These are phyloP conservation scores for Stenogyne calaminthoides DNA, from an alignment of 305 asterid species.

Conservation along the genomic window DNA sequence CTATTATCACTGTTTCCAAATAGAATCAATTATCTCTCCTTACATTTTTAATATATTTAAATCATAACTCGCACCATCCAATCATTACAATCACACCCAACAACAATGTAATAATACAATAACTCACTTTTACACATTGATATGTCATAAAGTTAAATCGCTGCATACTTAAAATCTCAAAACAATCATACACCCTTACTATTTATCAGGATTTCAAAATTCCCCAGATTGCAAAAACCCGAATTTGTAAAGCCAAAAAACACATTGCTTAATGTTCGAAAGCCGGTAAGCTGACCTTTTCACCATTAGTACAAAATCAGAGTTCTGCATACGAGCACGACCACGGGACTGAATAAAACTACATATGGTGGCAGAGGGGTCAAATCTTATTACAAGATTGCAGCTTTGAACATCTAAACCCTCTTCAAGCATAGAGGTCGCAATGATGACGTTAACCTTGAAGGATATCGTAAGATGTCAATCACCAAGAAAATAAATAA, in stretches of 20 bases:
- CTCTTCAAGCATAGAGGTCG: slow-evolving; percentile 93
- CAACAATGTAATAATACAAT: too few species aligned
- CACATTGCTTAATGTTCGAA: slow-evolving; percentile 55
- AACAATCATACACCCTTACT: too few species aligned
- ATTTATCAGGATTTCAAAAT: too few species aligned
- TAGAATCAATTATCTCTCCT: too few species aligned
- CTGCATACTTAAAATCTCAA: too few species aligned
- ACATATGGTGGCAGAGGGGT: slow-evolving; percentile 73
- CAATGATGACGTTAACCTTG: slow-evolving; percentile 78
- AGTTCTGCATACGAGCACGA: slow-evolving; percentile 88
- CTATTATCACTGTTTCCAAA: too few species aligned
- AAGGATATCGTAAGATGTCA: slow-evolving; percentile 30
- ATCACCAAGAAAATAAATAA: slow-evolving; percentile 8
- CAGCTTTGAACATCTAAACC: slow-evolving; percentile 92
- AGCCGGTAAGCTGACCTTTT: slow-evolving; percentile 47
- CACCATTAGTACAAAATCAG: slow-evolving; percentile 75
- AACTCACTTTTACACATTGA: too few species aligned
- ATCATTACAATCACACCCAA: too few species aligned
- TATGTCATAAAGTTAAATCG: too few species aligned
- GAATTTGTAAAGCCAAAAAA: not conserved
- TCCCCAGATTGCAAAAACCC: too few species aligned
- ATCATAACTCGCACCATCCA: too few species aligned
- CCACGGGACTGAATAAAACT: slow-evolving; percentile 97
- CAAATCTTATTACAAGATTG: slow-evolving; percentile 88
- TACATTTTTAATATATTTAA: too few species aligned